A percentile compares a stretch with the other conserved stretches of the same genome.
These are phyloP conservation scores for Cryptococcus sp. DNA, from an alignment of 1,284 basidiomycete genomes.

Conservation along the genomic window DNA sequence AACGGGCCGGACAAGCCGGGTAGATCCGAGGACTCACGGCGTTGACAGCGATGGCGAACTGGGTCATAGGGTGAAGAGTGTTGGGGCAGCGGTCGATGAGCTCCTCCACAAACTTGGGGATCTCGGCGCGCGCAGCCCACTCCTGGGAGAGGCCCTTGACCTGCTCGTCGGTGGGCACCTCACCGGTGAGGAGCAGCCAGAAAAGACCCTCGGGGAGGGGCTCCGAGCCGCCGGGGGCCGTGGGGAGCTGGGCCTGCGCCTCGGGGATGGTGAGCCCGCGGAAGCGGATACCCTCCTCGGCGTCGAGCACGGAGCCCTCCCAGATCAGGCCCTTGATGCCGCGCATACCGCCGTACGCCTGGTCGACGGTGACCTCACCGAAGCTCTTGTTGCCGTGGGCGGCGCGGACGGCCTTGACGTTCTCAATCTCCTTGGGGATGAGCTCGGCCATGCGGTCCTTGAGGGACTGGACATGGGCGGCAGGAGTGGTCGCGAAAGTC, in stretches of 20 bases:
- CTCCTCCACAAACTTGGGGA: slow-evolving; percentile 90
- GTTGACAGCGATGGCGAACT: slow-evolving; percentile 90
- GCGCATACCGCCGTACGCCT: slow-evolving; percentile 86
- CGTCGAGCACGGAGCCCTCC: slow-evolving; percentile 92
- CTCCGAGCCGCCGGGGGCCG: slow-evolving; percentile 81
- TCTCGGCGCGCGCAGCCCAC: slow-evolving; percentile 83
- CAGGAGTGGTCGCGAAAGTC: slow-evolving; percentile 56
- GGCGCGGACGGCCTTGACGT: slow-evolving; percentile 77
- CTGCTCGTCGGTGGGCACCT: slow-evolving; percentile 85
- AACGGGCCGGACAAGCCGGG: slow-evolving; percentile 2
- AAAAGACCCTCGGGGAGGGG: slow-evolving; percentile 92
- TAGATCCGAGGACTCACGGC: slow-evolving; percentile 60
- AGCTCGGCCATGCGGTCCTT: slow-evolving; percentile 88
- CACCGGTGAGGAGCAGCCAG: slow-evolving; percentile 91
- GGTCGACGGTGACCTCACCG: slow-evolving; percentile 84
- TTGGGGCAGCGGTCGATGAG: slow-evolving; percentile 89
- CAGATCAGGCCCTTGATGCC: slow-evolving; percentile 75
- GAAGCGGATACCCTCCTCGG: slow-evolving; percentile 96
- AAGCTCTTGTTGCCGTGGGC: slow-evolving; percentile 86
- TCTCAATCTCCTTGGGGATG: slow-evolving; percentile 83
- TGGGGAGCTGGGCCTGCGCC: slow-evolving; percentile 77
- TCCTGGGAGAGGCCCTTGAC: slow-evolving; percentile 79
- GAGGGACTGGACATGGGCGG: slow-evolving; percentile 66
- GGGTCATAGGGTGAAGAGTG: slow-evolving; percentile 93
- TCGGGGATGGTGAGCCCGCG: slow-evolving; percentile 89